These are phyloP conservation scores for Colletotrichum orbiculare DNA, from an alignment of 2,329 filamentous ascomycete species.

Conservation along the genomic window DNA sequence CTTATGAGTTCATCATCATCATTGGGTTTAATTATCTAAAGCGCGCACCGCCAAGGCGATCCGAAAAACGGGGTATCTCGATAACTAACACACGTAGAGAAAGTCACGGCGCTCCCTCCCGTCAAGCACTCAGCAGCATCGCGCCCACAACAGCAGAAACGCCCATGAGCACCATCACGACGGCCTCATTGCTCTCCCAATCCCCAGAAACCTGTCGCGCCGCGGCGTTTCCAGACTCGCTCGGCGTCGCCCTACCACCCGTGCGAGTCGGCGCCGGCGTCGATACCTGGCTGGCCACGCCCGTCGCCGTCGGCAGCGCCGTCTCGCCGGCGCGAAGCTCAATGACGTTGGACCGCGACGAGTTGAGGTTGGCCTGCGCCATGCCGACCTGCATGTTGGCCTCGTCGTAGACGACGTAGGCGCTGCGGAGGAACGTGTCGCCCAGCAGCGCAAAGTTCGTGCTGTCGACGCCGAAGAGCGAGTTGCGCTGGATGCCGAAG, in stretches of 20 bases:
- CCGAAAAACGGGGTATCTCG: too few species aligned
- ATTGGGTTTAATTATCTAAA: too few species aligned
- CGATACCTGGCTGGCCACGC: constrained; percentile 46
- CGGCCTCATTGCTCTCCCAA: background rate
- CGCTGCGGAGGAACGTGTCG: constrained; percentile 79
- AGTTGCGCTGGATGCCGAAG: constrained; percentile 64
- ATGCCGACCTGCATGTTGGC: constrained; percentile 77
- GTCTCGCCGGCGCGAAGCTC: constrained; percentile 54
- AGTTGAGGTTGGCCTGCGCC: constrained; percentile 64
- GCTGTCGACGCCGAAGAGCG: constrained; percentile 73
- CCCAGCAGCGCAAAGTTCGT: constrained; percentile 68
- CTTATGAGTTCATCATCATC: too few species aligned
- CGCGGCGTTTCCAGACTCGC: constrained; percentile 13
- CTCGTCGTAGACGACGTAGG: constrained; percentile 81
- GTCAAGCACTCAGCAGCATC: constrained; percentile 2
- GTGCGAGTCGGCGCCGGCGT: constrained; percentile 15
- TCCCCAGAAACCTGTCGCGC: background rate
- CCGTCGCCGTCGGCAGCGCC: constrained; percentile 55
- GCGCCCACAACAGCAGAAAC: constrained; percentile 13
- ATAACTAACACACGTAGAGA: too few species aligned
- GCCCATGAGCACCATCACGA: background rate
- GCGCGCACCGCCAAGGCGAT: too few species aligned
- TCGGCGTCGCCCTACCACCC: background rate
- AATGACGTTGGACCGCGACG: constrained; percentile 55
- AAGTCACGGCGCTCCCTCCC: too few species aligned